Base-by-base conservation (phyloP, 345 rosid species). In the Kandelia obovata region DNA sequence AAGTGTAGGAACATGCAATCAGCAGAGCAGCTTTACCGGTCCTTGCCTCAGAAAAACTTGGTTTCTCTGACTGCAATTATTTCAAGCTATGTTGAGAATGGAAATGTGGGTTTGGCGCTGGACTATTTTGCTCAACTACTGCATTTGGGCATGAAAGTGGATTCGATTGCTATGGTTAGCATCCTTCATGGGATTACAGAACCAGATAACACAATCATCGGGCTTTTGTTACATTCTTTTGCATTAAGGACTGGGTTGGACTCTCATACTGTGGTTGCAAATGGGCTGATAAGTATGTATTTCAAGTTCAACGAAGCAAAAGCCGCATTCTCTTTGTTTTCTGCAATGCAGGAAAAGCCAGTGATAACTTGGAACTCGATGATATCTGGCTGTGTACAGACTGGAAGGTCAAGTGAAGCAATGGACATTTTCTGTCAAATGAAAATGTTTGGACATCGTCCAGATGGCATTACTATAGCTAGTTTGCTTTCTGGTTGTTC, bases 281-380 rank as follows among this genome's bases (percentile, higher is more conserved):
- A 92, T 77, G 91, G 91, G 65, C 85, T 92, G 17, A 87, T 92
- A 72, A 88, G 83, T 56, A 87, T 92, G 96, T 88, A 90, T 69
- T 84, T 83, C 60, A 86, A 75, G 81, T 79, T 81, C 59, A 71
- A 79, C 49, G 77, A 88, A 60, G 58, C 80, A 5, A 83, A 86
- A 82, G 84, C 90, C 56, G 78, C 76, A 19, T 68, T 76, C 75
- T 78, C 70, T 61, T 71, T 90, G 68, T 90, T 90, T 75, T 71
- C 75, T 27, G 85, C 79, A 61, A 66, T 88, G 71, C 71, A 72
- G 0, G 86, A 84, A 75, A 83, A 81, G 43, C 77, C 86, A 52
- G 58, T 90, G 47, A 82, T 75, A 58, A 87, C 89, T 78, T 92
- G 98, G 95, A 92, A 92, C 73, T 87, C 98, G 4, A 77, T 90